Conservation (phyloP, 2,329 filamentous ascomycete species). For the Fusarium nelsonii region DNA sequence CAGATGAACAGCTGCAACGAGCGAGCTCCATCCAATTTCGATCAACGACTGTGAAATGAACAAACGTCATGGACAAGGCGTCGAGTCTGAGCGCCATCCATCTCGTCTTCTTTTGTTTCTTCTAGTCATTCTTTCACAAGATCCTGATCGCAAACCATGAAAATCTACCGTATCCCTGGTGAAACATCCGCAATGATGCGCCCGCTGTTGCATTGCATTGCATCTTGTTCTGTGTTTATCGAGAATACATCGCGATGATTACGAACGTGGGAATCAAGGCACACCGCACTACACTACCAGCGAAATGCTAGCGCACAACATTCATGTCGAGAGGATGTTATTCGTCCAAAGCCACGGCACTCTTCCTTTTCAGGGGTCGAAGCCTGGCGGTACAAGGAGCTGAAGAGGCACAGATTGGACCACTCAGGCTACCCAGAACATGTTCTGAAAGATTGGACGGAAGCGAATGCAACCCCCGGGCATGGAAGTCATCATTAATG, state of each 20-base stretch:
- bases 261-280: constrained; percentile 17
- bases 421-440: too few species aligned
- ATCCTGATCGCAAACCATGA: background rate
- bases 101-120: constrained; percentile 15
- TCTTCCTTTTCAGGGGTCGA: constrained; percentile 25
- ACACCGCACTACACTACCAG: background rate
- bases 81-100: constrained; percentile 28
- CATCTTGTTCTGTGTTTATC: background rate
- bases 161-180: constrained; percentile 3
- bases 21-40: constrained; percentile 28
- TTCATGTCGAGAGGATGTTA: constrained; percentile 26
- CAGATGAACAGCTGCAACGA: constrained; percentile 14
- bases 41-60: constrained; percentile 40
- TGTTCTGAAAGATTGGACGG: background rate
- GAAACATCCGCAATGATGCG: constrained; percentile 28
- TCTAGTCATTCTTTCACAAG: constrained; percentile 22
- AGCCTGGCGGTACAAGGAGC: constrained; percentile 38
- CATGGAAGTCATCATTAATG: constrained; percentile 13
- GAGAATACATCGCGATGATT: constrained; percentile 2
- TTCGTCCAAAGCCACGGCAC: constrained; percentile 30
- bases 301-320: constrained; percentile 12
- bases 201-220: constrained; percentile 14
- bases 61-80: constrained; percentile 35
- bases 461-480: constrained; percentile 22
- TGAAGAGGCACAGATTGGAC: constrained; percentile 36